Evolutionary conservation across 176 grass and related monocot genomes (phyloP).

Genomic region (Rhipidocladum racemiflorum): DNA sequence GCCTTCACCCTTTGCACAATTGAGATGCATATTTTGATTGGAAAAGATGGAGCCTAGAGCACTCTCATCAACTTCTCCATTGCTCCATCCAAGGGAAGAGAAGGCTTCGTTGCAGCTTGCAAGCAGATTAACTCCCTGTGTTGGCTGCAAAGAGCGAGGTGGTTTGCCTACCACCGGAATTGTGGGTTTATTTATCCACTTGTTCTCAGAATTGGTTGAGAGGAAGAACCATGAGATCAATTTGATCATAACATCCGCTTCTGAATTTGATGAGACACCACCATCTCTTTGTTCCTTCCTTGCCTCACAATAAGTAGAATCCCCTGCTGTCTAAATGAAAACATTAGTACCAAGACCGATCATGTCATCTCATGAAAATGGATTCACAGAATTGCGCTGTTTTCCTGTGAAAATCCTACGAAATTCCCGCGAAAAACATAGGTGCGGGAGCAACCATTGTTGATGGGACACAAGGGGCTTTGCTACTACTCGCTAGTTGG

Average conservation of each 20-base stretch:
- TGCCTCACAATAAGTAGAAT: not conserved
- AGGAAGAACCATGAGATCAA: not conserved
- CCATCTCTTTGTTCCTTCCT: not conserved
- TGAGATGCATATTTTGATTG: not conserved
- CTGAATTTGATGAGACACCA: not conserved
- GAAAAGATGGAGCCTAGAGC: not conserved
- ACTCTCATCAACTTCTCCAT: constrained; percentile 26
- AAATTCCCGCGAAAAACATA: no score
- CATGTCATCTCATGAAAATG: no score
- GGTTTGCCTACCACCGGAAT: constrained; percentile 10
- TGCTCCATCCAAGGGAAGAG: not conserved
- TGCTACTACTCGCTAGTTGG: no score
- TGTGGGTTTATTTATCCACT: constrained; percentile 16
- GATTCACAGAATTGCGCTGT: no score
- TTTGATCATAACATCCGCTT: not conserved
- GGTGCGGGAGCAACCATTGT: no score
- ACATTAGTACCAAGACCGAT: no score
- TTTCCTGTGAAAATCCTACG: no score
- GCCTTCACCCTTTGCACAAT: not conserved
- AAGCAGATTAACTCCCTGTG: not conserved
- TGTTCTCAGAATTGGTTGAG: not conserved
- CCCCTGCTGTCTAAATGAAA: not conserved
- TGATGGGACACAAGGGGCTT: no score
- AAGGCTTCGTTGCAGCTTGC: not conserved
- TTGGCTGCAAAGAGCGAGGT: not conserved